A percentile compares a stretch with the other conserved stretches of the same genome.
These are phyloP conservation scores for Corylus heterophylla DNA, from an alignment of 306 rosid species.

Conservation along the genomic window DNA sequence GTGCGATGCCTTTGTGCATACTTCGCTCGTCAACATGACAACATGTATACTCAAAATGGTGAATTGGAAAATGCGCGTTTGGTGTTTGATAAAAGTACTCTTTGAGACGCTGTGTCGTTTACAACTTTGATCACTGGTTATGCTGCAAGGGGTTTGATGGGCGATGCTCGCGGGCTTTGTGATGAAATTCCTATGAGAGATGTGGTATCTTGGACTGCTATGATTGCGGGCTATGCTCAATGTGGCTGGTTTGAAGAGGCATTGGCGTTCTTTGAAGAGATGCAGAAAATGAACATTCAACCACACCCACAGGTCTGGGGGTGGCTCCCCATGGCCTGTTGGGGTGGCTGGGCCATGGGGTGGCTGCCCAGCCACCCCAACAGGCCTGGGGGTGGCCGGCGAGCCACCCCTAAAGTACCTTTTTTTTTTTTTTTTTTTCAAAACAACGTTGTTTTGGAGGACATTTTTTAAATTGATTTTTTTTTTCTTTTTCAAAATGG, in stretches of 20 bases:
- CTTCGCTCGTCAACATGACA: constrained; percentile 63
- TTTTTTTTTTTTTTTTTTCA: too few species aligned
- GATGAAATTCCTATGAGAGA: constrained; percentile 58
- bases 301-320: too few species aligned
- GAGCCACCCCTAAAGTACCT: too few species aligned
- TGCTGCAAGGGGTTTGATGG: constrained; percentile 49
- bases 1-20: constrained; percentile 52
- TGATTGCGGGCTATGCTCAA: constrained; percentile 77
- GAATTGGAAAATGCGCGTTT: constrained; percentile 50
- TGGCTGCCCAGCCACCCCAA: too few species aligned
- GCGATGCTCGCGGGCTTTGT: constrained; percentile 60
- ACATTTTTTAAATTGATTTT: too few species aligned
- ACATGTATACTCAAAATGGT: constrained; percentile 57
- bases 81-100: constrained; percentile 64
- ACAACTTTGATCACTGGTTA: constrained; percentile 73
- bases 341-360: too few species aligned
- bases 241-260: constrained; percentile 57
- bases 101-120: constrained; percentile 63
- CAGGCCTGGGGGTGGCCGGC: too few species aligned
- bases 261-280: constrained; percentile 48
- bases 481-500: too few species aligned
- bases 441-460: too few species aligned
- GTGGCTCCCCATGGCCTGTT: too few species aligned
- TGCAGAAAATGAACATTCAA: constrained; percentile 39
- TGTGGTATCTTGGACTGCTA: constrained; percentile 86